Evolutionary conservation across 2,329 filamentous ascomycete genomes (phyloP), one percentile per base, ranked within the genome.

Genomic region (Geosmithia morbida): DNA sequence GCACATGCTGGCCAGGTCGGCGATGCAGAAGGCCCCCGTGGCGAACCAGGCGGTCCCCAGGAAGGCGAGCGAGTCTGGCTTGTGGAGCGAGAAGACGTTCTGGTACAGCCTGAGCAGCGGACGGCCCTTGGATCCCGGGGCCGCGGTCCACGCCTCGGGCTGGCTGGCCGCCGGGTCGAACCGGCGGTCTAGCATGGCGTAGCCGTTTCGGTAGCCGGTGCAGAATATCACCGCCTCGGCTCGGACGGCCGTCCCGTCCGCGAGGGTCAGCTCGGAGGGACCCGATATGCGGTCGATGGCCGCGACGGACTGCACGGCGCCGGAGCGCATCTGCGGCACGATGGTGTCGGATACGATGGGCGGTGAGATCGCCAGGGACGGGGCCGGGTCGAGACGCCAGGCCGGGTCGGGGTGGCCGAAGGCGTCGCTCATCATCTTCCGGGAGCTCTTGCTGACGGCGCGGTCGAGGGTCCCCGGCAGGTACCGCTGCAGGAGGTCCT

Each of bases 31-130:
- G 47, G 58, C 61, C 45, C 59, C 57, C 43, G 64, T 55, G 49
- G 58, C 56, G 37, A 64, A 60, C 7, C 60, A 59, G 7, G 59
- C 55, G 46, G 62, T 62, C 49, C 65, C 64, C 48, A 69, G 54
- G 46, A 71, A 64, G 0, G 67, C 71, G 4, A 73, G 59, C 8
- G 65, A 68, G 10, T 68, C 59, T 3, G 68, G 66, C 20, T 66
- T 55, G 20, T 61, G 55, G 0, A 67, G 59, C 1, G 69, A 68
- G 50, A 74, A 68, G 7, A 71, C 55, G 49, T 70, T 70, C 45
- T 64, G 63, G 47, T 66, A 71, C 1, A 72, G 56, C 1, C 61
- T 52, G 8, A 63, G 61, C 4, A 67, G 56, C 0, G 58, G 48
- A 1, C 56, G 51, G 11, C 51, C 60, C 53, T 53, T 53, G 18